Base-by-base conservation (phyloP, 257 asterid species). In the Solanum bulbocastanum region DNA sequence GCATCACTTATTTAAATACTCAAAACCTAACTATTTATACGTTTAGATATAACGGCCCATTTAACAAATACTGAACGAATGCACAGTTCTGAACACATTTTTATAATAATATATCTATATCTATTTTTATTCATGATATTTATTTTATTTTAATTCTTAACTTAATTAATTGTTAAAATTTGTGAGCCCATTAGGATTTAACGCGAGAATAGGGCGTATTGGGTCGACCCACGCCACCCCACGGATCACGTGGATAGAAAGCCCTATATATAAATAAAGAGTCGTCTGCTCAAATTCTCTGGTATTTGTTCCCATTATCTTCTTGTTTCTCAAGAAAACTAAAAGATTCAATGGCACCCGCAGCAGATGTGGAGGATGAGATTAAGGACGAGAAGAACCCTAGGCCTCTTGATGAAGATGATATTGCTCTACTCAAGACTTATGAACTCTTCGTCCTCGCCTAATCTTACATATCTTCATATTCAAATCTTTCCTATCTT, bases 301-400 rank as follows among this genome's bases (percentile, higher is more conserved):
- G 6, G 13, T 76, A 12, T 16, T 10, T 36, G 32, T 23, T 36
- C 13, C 13, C 32, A 23, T 79, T 79, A 65, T 79, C 25, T 42
- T 14, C 85, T 81, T 81, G 69, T 81, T 81, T 30, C 42, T 81
- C 68, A 81, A 30, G 85, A 81, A 46, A 81, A 79, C 39, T 16
- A 46, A 44, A 36, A 46, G 39, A 27, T 79, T 25, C 40, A 10
- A 91, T 89, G 91, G 89, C 91, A 60, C 87, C 91, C 4, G 68
- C 90, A 13, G 42, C 68, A 30, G 98, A 96, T 12, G 87, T 91
- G 15, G 98, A 96, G 44, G 96, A 96, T 71, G 97, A 95, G 89
- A 94, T 94, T 93, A 95, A 93, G 93, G 98, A 96, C 91, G 98
- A 96, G 95, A 95, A 96, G 93, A 96, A 94, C 87, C 98, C 98